These are phyloP conservation scores for Neostapfia colusana DNA, from an alignment of 176 grass and related monocot species.

Conservation along the genomic window DNA sequence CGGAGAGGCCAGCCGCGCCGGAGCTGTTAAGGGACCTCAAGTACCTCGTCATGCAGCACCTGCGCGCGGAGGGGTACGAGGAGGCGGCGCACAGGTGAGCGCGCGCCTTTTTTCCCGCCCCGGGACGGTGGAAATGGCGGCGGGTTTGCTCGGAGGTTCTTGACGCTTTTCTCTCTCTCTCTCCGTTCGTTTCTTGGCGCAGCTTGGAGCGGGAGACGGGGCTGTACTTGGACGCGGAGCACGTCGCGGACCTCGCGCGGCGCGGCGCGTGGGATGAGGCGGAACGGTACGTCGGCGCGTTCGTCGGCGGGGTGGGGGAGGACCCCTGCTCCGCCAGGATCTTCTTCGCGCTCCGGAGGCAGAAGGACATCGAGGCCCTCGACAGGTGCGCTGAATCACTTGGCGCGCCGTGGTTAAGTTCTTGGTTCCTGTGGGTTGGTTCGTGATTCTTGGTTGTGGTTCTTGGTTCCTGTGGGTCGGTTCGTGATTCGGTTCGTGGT, in stretches of 20 bases:
- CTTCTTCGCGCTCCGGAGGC: conserved; percentile 80
- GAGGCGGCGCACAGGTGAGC: conserved; percentile 60
- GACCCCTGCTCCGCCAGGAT: conserved; percentile 84
- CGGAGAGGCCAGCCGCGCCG: not conserved
- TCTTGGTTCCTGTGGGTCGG: no score
- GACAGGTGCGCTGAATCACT: conserved; percentile 48
- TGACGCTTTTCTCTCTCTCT: not conserved
- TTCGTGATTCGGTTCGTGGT: no score
- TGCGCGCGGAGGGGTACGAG: conserved; percentile 60
- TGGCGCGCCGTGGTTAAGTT: not conserved
- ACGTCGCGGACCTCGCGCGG: conserved; percentile 84
- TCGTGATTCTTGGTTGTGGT: no score
- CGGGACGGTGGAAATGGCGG: not conserved
- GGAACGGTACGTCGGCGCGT: conserved; percentile 81
- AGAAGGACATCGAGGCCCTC: conserved; percentile 78
- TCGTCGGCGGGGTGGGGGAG: conserved; percentile 58
- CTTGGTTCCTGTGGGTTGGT: no score
- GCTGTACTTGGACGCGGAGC: conserved; percentile 82
- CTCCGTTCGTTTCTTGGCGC: conserved; percentile 4
- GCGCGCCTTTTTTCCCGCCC: not conserved
- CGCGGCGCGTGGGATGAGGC: conserved; percentile 92
- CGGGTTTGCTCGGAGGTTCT: not conserved
- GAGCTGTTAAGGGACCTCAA: conserved; percentile 43
- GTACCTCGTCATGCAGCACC: conserved; percentile 65
- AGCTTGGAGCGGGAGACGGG: conserved; percentile 87